phyloP scores from a whole-genome alignment of 306 rosid species.

The Begonia loranthoides region DNA sequence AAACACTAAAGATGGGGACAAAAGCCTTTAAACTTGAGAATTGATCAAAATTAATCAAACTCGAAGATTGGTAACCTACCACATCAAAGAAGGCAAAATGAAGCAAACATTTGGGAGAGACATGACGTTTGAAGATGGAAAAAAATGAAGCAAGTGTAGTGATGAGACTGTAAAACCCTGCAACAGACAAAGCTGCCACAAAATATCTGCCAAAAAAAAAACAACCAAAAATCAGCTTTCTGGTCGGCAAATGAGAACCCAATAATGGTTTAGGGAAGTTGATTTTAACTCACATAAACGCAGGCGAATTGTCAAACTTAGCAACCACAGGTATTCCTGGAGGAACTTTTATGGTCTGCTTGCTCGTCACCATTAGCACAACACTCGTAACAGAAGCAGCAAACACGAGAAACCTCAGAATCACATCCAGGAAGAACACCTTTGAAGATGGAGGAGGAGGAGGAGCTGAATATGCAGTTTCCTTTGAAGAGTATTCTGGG shows the following conservation, averaged over 20 bases:
- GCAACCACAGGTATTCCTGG: conserved; percentile 10
- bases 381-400: conserved; percentile 49
- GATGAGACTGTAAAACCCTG: conserved; percentile 55
- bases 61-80: conserved; percentile 22
- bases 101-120: conserved; percentile 34
- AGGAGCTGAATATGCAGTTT: conserved; percentile 2
- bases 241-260: neutral
- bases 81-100: conserved; percentile 41
- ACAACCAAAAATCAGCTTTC: neutral
- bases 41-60: no score
- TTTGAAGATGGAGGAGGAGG: conserved; percentile 7
- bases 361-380: conserved; percentile 49
- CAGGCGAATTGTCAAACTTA: conserved; percentile 70
- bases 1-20: no score
- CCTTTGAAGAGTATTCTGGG: conserved; percentile 11
- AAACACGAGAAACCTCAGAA: conserved; percentile 50
- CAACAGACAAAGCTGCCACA: conserved; percentile 55
- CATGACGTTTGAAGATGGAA: conserved; percentile 28
- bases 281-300: conserved; percentile 44
- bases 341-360: conserved; percentile 25
- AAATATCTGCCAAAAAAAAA: conserved; percentile 47
- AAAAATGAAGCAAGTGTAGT: conserved; percentile 48
- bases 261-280: neutral
- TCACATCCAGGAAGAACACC: conserved; percentile 20
- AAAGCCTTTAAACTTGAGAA: no score